A percentile compares a stretch with the other conserved stretches of the same genome.
Evolutionary conservation across 257 asterid genomes (phyloP).

Genomic region (Nicotiana noctiflora): DNA sequence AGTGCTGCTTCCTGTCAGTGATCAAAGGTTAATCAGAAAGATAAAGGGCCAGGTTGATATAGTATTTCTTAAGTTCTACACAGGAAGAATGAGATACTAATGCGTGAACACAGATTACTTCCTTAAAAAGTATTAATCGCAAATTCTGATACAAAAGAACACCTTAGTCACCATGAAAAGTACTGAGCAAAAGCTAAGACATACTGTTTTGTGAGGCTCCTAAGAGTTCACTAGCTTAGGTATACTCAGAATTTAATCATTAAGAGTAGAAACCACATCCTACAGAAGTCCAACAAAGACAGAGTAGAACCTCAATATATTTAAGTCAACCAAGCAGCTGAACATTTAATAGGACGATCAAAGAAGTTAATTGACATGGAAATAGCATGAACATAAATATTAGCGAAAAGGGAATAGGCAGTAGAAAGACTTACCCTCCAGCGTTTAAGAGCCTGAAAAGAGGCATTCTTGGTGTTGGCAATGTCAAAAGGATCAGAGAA

Average conservation of each 20-base stretch:
- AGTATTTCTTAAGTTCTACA: neutral
- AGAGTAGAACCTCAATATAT: neutral
- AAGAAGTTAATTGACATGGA: too few relatives aligned
- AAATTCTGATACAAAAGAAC: neutral
- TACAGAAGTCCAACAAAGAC: neutral
- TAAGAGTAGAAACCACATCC: neutral
- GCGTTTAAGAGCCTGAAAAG: constrained; percentile 62
- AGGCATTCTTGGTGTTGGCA: constrained; percentile 63
- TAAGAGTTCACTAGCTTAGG: neutral
- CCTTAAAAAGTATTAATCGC: neutral
- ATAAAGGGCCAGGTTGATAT: neutral
- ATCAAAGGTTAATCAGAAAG: constrained; percentile 13
- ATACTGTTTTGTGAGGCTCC: neutral
- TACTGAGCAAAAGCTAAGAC: neutral
- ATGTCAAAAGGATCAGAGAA: constrained; percentile 82
- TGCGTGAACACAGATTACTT: neutral
- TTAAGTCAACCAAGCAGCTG: neutral
- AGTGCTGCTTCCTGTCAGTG: constrained; percentile 80
- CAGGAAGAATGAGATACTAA: neutral
- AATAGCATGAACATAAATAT: too few relatives aligned
- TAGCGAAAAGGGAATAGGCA: neutral
- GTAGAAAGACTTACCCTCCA: constrained; percentile 67
- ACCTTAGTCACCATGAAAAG: neutral
- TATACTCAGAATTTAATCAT: neutral
- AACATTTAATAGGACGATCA: too few relatives aligned